Percentiles rank a stretch among this genome's conserved stretches.
Conservation (phyloP, 176 grass and related monocot species). For the Aegilops longissima region DNA sequence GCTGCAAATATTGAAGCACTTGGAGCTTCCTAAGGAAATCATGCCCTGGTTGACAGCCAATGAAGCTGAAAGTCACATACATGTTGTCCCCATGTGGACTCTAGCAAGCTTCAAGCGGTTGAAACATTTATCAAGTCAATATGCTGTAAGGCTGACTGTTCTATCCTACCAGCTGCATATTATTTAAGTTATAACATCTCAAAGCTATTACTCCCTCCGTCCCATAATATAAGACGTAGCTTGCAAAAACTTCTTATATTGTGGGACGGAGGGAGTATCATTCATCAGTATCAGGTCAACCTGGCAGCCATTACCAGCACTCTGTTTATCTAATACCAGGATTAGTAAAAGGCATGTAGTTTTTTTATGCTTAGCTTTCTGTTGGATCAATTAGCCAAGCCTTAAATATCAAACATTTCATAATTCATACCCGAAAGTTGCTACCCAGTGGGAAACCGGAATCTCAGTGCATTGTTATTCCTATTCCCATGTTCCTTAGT, state of each 20-base stretch:
- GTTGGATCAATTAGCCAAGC: too few species aligned
- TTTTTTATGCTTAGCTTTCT: too few species aligned
- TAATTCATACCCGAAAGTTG: not conserved
- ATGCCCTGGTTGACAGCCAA: constrained; percentile 91
- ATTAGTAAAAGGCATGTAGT: not conserved
- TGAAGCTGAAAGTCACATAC: constrained; percentile 90
- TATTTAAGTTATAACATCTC: not conserved
- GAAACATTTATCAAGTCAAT: constrained; percentile 82
- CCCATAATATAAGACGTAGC: too few species aligned
- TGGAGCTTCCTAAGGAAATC: constrained; percentile 75
- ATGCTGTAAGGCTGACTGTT: constrained; percentile 59
- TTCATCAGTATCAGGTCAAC: not conserved
- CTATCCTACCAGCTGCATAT: constrained; percentile 4
- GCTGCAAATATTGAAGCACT: constrained; percentile 62
- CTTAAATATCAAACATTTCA: too few species aligned
- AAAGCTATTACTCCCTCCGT: not conserved
- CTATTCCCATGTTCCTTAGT: not conserved
- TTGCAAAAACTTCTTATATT: too few species aligned
- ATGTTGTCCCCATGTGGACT: constrained; percentile 98
- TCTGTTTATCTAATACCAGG: not conserved
- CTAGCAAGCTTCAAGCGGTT: constrained; percentile 94
- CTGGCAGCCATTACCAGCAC: not conserved
- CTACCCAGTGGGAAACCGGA: not conserved
- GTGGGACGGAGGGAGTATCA: not conserved
- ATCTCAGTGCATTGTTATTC: not conserved